A percentile compares a stretch with the other conserved stretches of the same genome.
These are phyloP conservation scores for Eimeria sp. DNA, from an alignment of 169 alveolate genomes.

Conservation along the genomic window DNA sequence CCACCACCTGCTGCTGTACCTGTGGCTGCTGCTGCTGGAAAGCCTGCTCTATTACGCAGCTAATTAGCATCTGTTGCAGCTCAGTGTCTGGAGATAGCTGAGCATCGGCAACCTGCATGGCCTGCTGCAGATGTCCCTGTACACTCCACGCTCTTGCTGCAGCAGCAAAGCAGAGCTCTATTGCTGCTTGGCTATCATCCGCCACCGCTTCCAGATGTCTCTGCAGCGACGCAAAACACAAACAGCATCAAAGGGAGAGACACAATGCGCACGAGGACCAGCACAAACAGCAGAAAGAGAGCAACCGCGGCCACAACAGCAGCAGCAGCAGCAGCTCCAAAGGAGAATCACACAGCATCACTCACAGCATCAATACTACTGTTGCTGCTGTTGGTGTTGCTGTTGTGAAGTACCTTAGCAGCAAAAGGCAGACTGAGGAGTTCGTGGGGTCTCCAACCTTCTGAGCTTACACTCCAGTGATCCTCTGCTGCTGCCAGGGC, in stretches of 20 bases:
- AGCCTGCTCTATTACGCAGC: slow-evolving; percentile 23
- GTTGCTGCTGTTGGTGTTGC: slow-evolving; percentile 13
- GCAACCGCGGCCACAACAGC: no score
- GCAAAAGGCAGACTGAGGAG: slow-evolving; percentile 14
- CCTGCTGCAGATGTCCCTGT: slow-evolving; percentile 69
- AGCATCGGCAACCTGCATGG: slow-evolving; percentile 50
- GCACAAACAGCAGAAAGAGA: no score
- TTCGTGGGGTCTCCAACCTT: slow-evolving; percentile 50
- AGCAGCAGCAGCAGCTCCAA: not conserved
- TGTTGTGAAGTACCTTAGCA: slow-evolving; percentile 34
- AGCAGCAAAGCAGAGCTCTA: slow-evolving; percentile 32
- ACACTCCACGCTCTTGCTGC: slow-evolving; percentile 26
- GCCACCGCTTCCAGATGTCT: slow-evolving; percentile 67
- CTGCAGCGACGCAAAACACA: slow-evolving; percentile 66
- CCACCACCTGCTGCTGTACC: slow-evolving; percentile 34
- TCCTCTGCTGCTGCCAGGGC: slow-evolving; percentile 14
- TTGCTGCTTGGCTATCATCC: slow-evolving; percentile 70
- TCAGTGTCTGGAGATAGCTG: slow-evolving; percentile 50
- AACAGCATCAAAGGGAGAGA: not conserved
- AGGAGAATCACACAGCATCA: not conserved
- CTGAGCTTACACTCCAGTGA: slow-evolving; percentile 3
- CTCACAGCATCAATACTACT: not conserved
- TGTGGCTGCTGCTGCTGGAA: slow-evolving; percentile 59
- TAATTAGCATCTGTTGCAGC: slow-evolving; percentile 63
- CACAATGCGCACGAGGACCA: no score